Evolutionary conservation across 257 asterid species (phyloP).

Genomic region (Eucommia ulmoides): DNA sequence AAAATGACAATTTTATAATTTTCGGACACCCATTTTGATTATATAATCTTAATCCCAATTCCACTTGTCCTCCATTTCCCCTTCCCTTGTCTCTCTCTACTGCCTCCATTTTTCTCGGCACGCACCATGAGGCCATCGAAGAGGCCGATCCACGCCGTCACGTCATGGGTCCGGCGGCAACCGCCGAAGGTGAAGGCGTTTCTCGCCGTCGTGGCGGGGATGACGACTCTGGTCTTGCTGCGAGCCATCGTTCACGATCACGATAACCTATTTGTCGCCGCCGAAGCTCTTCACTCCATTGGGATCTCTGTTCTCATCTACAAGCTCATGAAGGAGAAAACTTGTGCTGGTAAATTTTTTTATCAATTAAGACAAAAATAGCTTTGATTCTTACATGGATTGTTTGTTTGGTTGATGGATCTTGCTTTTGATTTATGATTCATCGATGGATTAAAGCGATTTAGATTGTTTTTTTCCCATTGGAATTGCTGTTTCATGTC

Average conservation of each 20-base stretch:
- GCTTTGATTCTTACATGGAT: background rate
- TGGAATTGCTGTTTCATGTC: background rate
- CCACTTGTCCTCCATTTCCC: no score
- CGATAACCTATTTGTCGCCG: slow-evolving; percentile 63
- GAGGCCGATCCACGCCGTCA: slow-evolving; percentile 57
- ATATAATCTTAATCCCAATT: no score
- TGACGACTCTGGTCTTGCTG: slow-evolving; percentile 54
- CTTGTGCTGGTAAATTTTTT: slow-evolving; percentile 45
- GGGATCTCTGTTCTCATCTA: slow-evolving; percentile 63
- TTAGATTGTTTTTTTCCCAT: background rate
- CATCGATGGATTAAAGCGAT: background rate
- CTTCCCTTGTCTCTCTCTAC: no score
- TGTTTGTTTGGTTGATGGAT: background rate
- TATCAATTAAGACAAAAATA: background rate
- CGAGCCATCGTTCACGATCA: slow-evolving; percentile 69
- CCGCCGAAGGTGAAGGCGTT: slow-evolving; percentile 82
- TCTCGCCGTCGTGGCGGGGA: slow-evolving; percentile 53
- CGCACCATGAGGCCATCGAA: slow-evolving; percentile 40
- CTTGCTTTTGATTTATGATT: background rate
- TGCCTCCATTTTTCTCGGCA: no score
- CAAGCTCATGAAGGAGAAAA: slow-evolving; percentile 63
- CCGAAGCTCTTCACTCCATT: slow-evolving; percentile 73
- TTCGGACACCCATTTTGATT: no score
- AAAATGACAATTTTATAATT: no score
- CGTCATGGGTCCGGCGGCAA: slow-evolving; percentile 65